Evolutionary conservation across 345 rosid species (phyloP).

Genomic region (Sisymbrium irio): DNA sequence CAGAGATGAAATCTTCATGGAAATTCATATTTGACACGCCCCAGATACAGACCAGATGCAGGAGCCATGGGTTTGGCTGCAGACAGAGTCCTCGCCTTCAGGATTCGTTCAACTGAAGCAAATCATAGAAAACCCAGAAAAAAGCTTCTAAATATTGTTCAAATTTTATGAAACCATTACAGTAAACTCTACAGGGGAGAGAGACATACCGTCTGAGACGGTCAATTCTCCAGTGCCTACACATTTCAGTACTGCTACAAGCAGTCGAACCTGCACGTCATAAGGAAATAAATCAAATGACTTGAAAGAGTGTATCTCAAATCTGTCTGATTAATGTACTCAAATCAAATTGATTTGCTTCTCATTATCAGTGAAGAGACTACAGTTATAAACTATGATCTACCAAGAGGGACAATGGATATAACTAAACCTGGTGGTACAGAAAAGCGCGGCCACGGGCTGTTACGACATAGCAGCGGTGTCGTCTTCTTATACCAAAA

Average conservation of each 20-base stretch:
- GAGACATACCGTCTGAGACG: conserved; percentile 59
- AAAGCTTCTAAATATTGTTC: background rate
- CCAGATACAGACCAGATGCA: conserved; percentile 79
- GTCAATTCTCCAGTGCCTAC: conserved; percentile 79
- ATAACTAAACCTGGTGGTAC: conserved; percentile 72
- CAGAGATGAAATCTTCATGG: conserved; percentile 28
- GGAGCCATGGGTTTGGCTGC: conserved; percentile 91
- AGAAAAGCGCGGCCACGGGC: conserved; percentile 81
- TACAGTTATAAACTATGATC: background rate
- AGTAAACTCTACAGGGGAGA: background rate
- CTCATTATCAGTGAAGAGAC: conserved; percentile 8
- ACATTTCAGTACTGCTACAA: conserved; percentile 81
- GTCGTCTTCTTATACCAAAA: conserved; percentile 55
- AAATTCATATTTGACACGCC: conserved; percentile 71
- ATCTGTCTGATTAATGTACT: background rate
- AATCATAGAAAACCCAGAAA: background rate
- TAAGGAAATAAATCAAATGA: conserved; percentile 11
- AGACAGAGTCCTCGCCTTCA: conserved; percentile 63
- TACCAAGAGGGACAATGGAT: background rate
- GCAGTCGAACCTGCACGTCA: conserved; percentile 70
- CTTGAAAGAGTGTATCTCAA: background rate
- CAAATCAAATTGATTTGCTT: background rate
- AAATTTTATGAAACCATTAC: background rate
- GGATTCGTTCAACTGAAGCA: conserved; percentile 60
- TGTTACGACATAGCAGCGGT: conserved; percentile 63